Percentiles rank a stretch among this genome's conserved stretches.
phyloP scores from a whole-genome alignment of 2,329 filamentous ascomycete genomes.

The Penicillium sp. region DNA sequence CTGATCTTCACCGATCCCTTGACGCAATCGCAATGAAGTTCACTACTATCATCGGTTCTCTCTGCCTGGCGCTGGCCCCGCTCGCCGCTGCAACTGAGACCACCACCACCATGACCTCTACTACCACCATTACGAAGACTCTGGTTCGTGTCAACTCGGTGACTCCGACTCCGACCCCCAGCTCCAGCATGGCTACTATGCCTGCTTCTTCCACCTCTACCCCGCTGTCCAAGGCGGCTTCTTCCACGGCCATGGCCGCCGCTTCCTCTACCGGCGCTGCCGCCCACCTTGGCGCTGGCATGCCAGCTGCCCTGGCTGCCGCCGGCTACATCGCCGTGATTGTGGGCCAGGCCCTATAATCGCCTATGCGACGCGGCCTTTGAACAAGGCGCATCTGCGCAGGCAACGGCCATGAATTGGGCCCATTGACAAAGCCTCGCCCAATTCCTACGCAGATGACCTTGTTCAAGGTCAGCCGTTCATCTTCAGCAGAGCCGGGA shows the following conservation, averaged over 20 bases:
- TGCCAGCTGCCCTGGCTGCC: slow-evolving; percentile 34
- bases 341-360: slow-evolving; percentile 38
- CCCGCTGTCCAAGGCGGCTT: slow-evolving; percentile 13
- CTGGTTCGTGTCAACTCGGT: slow-evolving; percentile 47
- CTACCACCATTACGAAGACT: slow-evolving; percentile 46
- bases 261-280: slow-evolving; percentile 23
- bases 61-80: slow-evolving; percentile 38
- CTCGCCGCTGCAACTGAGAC: slow-evolving; percentile 31
- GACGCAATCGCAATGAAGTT: slow-evolving; percentile 40
- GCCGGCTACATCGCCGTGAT: slow-evolving; percentile 42
- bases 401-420: not conserved
- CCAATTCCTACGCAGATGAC: slow-evolving; percentile 1
- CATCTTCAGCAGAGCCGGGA: slow-evolving; percentile 26
- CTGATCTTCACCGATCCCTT: not conserved
- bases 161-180: slow-evolving; percentile 31
- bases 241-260: slow-evolving; percentile 15
- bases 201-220: slow-evolving; percentile 24
- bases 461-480: slow-evolving; percentile 16
- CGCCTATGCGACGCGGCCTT: not conserved
- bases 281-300: slow-evolving; percentile 20
- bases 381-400: not conserved
- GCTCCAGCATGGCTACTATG: slow-evolving; percentile 16
- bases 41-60: slow-evolving; percentile 32
- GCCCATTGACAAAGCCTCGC: not conserved
- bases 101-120: slow-evolving; percentile 32